phyloP scores from a whole-genome alignment of 1,284 basidiomycete genomes.

The Sutorius eximius region DNA sequence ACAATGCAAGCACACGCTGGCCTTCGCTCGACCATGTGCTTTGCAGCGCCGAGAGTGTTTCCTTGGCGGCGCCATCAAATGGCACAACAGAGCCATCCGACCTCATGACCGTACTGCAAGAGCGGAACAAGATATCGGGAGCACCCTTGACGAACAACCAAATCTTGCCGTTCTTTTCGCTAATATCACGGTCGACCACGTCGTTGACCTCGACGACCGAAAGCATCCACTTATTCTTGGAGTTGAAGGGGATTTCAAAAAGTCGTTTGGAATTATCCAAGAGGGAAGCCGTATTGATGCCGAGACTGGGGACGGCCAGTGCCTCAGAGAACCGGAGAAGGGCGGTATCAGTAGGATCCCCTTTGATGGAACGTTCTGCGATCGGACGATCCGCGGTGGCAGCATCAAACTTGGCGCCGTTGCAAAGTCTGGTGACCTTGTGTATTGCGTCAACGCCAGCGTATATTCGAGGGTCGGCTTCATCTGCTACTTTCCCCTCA shows the following conservation, averaged over 20 bases:
- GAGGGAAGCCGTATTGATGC: slow-evolving; percentile 26
- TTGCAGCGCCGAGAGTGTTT: slow-evolving; percentile 41
- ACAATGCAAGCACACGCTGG: slow-evolving; percentile 60
- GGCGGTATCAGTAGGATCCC: slow-evolving; percentile 66
- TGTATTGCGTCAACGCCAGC: slow-evolving; percentile 38
- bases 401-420: slow-evolving; percentile 57
- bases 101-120: slow-evolving; percentile 43
- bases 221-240: slow-evolving; percentile 69
- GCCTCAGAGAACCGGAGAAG: slow-evolving; percentile 60
- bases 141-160: slow-evolving; percentile 57
- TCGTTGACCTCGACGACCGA: slow-evolving; percentile 35
- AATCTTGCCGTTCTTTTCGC: slow-evolving; percentile 18
- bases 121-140: slow-evolving; percentile 56
- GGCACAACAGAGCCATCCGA: slow-evolving; percentile 38
- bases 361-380: slow-evolving; percentile 50
- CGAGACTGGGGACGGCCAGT: slow-evolving; percentile 31
- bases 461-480: slow-evolving; percentile 9
- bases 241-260: slow-evolving; percentile 59
- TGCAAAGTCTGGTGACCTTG: slow-evolving; percentile 56
- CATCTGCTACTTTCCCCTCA: slow-evolving; percentile 24
- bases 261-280: slow-evolving; percentile 32
- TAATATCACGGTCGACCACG: slow-evolving; percentile 7
- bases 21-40: slow-evolving; percentile 56
- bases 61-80: slow-evolving; percentile 32
- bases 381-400: slow-evolving; percentile 37